These are phyloP conservation scores for Cryptosporidium parvum DNA, from an alignment of 169 alveolate genomes.

Conservation along the genomic window DNA sequence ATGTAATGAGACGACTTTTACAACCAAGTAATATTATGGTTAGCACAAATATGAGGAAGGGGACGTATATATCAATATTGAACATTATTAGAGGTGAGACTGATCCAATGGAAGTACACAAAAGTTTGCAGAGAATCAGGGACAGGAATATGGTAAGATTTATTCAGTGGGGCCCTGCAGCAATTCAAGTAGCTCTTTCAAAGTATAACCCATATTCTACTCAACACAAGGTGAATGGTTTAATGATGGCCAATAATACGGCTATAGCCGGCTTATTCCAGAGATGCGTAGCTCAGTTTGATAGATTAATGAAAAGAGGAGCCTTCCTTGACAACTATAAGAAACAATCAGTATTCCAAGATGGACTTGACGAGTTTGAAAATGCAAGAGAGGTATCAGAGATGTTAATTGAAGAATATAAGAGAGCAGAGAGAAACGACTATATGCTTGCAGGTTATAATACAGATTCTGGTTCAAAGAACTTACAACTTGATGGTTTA, in stretches of 20 bases:
- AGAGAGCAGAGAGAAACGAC: constrained; percentile 96
- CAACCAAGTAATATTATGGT: constrained; percentile 87
- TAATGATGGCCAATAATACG: constrained; percentile 99
- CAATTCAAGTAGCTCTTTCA: constrained; percentile 96
- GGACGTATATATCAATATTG: constrained; percentile 91
- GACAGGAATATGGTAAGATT: constrained; percentile 90
- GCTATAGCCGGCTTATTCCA: constrained; percentile 92
- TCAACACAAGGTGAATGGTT: constrained; percentile 97
- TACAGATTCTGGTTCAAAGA: constrained; percentile 14
- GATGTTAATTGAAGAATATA: constrained; percentile 95
- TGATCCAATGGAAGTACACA: constrained; percentile 94
- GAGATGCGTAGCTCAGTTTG: constrained; percentile 93
- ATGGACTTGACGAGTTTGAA: constrained; percentile 84
- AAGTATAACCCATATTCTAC: constrained; percentile 96
- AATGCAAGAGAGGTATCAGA: constrained; percentile 90
- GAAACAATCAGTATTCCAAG: constrained; percentile 85
- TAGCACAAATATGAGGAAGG: constrained; percentile 88
- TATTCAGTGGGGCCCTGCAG: constrained; percentile 99
- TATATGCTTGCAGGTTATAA: constrained; percentile 80
- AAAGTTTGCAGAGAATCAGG: constrained; percentile 92
- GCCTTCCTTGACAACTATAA: constrained; percentile 97
- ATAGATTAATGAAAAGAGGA: constrained; percentile 92
- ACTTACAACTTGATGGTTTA: background rate
- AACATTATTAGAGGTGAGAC: constrained; percentile 95
- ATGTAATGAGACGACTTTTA: constrained; percentile 97